A percentile compares a stretch with the other conserved stretches of the same genome.
phyloP scores from a whole-genome alignment of 805 yeast species.

The Candida golubevii region DNA sequence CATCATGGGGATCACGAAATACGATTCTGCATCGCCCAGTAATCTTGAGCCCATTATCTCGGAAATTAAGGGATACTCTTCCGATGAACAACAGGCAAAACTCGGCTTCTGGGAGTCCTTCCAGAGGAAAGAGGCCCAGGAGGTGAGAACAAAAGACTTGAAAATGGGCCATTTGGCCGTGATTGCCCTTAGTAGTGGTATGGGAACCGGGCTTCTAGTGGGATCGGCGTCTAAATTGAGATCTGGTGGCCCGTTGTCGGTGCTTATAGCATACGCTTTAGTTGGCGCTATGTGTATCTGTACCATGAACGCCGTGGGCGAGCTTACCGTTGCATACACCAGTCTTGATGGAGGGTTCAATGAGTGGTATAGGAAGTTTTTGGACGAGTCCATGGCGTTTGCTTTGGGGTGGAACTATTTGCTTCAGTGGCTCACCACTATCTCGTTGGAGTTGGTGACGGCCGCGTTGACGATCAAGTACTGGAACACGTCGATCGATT shows the following conservation, averaged over 20 bases:
- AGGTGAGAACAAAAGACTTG: constrained; percentile 12
- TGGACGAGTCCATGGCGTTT: constrained; percentile 36
- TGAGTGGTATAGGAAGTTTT: constrained; percentile 26
- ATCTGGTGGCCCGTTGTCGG: constrained; percentile 23
- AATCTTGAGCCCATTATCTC: constrained; percentile 17
- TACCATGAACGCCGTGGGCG: constrained; percentile 40
- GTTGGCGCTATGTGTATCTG: constrained; percentile 25
- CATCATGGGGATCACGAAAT: constrained; percentile 6
- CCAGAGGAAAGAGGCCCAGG: constrained; percentile 11
- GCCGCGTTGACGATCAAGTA: constrained; percentile 48
- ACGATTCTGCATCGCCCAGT: constrained; percentile 5
- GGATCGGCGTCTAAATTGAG: constrained; percentile 33
- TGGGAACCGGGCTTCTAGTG: constrained; percentile 41
- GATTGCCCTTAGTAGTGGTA: constrained; percentile 35
- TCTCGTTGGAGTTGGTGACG: constrained; percentile 20
- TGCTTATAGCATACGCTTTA: constrained; percentile 22
- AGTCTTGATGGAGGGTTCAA: constrained; percentile 40
- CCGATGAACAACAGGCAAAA: constrained; percentile 4
- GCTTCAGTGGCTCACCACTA: constrained; percentile 25
- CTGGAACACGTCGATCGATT: constrained; percentile 50
- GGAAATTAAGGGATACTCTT: constrained; percentile 10
- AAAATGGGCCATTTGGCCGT: constrained; percentile 27
- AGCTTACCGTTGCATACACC: constrained; percentile 56
- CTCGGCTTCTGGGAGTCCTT: constrained; percentile 16
- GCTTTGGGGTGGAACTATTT: constrained; percentile 38